Conservation (phyloP, 257 asterid genomes). For the Fraxinus americana region DNA sequence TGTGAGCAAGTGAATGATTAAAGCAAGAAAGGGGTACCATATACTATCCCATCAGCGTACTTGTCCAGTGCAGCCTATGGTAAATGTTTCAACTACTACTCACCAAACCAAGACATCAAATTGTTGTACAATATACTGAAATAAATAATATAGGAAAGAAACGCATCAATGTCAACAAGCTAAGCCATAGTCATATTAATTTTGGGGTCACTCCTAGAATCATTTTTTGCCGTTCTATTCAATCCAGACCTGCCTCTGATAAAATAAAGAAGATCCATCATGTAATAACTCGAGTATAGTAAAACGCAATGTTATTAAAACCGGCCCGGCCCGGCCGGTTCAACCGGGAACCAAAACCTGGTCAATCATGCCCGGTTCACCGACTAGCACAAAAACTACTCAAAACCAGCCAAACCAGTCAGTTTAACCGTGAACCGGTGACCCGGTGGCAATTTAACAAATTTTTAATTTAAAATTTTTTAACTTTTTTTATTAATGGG, state of each 20-base stretch:
- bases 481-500: too few relatives aligned
- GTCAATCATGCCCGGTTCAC: too few relatives aligned
- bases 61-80: not conserved
- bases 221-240: not conserved
- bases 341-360: too few relatives aligned
- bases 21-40: not conserved
- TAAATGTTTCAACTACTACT: not conserved
- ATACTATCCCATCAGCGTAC: not conserved
- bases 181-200: slow-evolving; percentile 13
- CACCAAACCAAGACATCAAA: slow-evolving; percentile 8
- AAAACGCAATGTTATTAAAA: too few relatives aligned
- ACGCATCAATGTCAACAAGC: slow-evolving; percentile 16
- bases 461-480: too few relatives aligned
- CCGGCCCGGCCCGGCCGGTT: too few relatives aligned
- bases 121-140: not conserved
- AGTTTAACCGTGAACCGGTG: too few relatives aligned
- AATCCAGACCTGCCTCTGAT: not conserved
- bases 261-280: not conserved
- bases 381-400: too few relatives aligned
- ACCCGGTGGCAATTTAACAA: too few relatives aligned
- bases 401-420: too few relatives aligned
- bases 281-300: not conserved
- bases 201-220: not conserved
- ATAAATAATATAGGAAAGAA: not conserved
- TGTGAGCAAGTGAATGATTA: not conserved